These are phyloP conservation scores for Ampelomyces quisqualis DNA, from an alignment of 2,329 filamentous ascomycete species.

Conservation along the genomic window DNA sequence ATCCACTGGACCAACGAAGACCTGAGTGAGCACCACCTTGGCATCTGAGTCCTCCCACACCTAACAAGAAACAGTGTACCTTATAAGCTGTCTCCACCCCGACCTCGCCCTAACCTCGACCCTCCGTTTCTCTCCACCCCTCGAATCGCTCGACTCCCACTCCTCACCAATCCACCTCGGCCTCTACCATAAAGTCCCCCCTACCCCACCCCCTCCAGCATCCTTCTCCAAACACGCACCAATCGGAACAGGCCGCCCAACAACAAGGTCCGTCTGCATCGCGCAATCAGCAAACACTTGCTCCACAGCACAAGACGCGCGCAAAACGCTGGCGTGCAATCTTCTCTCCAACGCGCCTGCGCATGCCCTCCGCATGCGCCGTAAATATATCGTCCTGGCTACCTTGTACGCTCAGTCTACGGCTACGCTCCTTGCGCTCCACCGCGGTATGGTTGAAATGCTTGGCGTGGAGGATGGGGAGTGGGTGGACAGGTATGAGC, in stretches of 20 bases:
- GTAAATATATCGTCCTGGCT: conserved; percentile 14
- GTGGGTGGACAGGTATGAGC: conserved; percentile 9
- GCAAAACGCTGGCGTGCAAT: conserved; percentile 10
- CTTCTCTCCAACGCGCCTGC: conserved; percentile 6
- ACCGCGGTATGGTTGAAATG: conserved; percentile 22
- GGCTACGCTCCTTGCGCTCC: conserved; percentile 8
- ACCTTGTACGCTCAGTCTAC: conserved; percentile 6
- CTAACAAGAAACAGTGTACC: conserved; percentile 18
- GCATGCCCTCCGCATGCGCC: conserved; percentile 2
- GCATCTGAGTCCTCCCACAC: neutral
- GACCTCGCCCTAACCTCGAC: conserved; percentile 5
- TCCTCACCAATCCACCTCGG: conserved; percentile 11
- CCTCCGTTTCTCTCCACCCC: conserved; percentile 19
- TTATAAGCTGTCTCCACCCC: conserved; percentile 18
- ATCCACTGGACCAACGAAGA: conserved; percentile 19
- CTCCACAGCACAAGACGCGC: conserved; percentile 3
- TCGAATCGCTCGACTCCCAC: conserved; percentile 7
- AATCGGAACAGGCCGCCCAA: conserved; percentile 22
- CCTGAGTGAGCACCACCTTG: conserved; percentile 13
- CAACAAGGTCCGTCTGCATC: conserved; percentile 6
- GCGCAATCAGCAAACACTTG: conserved; percentile 11
- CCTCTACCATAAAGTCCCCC: conserved; percentile 8
- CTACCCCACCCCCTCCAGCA: neutral
- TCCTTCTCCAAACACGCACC: conserved; percentile 11
- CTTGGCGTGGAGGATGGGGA: conserved; percentile 9